phyloP scores from a whole-genome alignment of 768 basidiomycete genomes.

The Ramaria rubella region DNA sequence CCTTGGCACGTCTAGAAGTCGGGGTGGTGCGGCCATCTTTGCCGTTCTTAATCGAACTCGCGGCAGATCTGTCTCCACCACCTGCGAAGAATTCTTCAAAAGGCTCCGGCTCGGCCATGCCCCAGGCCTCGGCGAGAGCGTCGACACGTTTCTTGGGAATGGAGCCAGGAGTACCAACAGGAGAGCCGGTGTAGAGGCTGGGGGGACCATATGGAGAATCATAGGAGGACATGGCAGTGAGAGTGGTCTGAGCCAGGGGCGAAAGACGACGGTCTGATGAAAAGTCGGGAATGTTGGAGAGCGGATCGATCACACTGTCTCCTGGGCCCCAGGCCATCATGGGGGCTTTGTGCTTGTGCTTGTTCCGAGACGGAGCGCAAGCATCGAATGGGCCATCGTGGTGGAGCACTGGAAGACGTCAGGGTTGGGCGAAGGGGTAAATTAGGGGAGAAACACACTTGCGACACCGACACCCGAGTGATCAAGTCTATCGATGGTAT shows the following conservation, averaged over 20 bases:
- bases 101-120: conserved; percentile 86
- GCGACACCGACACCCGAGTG: conserved; percentile 70
- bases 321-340: conserved; percentile 66
- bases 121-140: conserved; percentile 89
- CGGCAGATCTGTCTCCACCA: conserved; percentile 50
- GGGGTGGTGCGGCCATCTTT: conserved; percentile 40
- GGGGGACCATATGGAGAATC: conserved; percentile 37
- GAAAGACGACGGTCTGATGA: conserved; percentile 26
- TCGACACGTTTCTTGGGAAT: conserved; percentile 77
- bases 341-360: conserved; percentile 70
- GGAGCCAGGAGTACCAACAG: neutral
- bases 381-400: conserved; percentile 92
- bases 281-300: conserved; percentile 37
- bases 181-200: neutral
- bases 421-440: conserved; percentile 12
- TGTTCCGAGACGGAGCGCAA: conserved; percentile 85
- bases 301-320: conserved; percentile 17
- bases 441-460: conserved; percentile 44
- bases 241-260: conserved; percentile 12
- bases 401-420: conserved; percentile 64
- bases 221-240: conserved; percentile 18
- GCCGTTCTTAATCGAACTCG: conserved; percentile 66
- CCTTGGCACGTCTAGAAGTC: conserved; percentile 37
- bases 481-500: conserved; percentile 86
- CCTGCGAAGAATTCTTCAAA: conserved; percentile 87